Base-by-base conservation (phyloP, 139 green algal genomes). In the Chlamydomonas sp. region DNA sequence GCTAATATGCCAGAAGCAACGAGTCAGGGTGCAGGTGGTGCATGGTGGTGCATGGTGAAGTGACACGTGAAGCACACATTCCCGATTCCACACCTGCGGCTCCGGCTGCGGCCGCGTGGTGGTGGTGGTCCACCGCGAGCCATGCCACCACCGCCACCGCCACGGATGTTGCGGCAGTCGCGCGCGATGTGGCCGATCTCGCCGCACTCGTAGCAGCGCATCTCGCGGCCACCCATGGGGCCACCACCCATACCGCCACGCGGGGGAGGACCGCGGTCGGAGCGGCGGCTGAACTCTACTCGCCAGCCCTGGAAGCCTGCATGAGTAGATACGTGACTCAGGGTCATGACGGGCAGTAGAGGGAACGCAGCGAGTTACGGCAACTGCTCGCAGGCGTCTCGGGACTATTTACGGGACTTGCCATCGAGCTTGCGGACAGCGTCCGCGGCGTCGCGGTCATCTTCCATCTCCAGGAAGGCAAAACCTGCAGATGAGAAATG, bases 391-490 rank as follows among this genome's bases (percentile, higher is more conserved):
- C 31, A 49, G 31, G 31, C 31, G 31, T 49, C 31, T 49, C 31
- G 31, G 31, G 31, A 49, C 31, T 49, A 49, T 49, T 49, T 49
- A 49, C 31, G 31, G 72, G 10, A 14, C 84, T 67, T 66, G 86
- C 89, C 89, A 75, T 94, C 89, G 49, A 95, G 74, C 66, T 79
- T 87, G 20, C 85, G 63, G 71, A 93, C 89, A 67, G 92, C 92
- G 71, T 94, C 92, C 17, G 94, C 88, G 10, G 92, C 90, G 62
- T 95, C 92, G 9, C 92, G 91, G 17, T 75, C 62, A 61, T 95
- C 84, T 18, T 88, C 84, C 76, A 84, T 84, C 66, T 88, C 84
- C 4, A 88, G 57, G 75, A 88, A 88, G 18, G 83, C 83, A 59
- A 87, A 87, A 31, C 76, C 84, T 88, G 64, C 20, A 63, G 31